Evolutionary conservation across 2,329 filamentous ascomycete species (phyloP), one percentile per base, ranked within the genome.

Genomic region (Fragosphaeria purpurea): DNA sequence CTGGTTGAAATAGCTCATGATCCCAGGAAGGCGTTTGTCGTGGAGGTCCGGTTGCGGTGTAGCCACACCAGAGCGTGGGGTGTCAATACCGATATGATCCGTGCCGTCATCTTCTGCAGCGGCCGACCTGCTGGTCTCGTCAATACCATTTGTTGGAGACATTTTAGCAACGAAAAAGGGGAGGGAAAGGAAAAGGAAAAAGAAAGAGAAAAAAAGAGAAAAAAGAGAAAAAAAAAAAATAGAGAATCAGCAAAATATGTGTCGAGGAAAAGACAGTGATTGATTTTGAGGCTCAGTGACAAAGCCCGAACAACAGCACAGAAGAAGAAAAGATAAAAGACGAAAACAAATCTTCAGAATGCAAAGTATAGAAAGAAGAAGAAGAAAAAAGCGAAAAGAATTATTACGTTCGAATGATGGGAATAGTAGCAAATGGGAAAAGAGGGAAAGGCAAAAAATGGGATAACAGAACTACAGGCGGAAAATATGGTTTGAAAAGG

Each of bases 1-100:
- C 91, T 98, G 93, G 75, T 85, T 86, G 79, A 97, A 95, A 77
- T 93, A 96, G 76, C 85, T 94, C 79, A 93, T 85, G 74, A 97
- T 95, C 67, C 89, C 88, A 60, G 93, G 93, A 65, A 95, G 77
- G 71, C 93, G 86, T 73, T 95, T 96, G 74, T 98, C 93, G 64
- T 86, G 84, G 57, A 86, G 84, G 70, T 97, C 91, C 59, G 93
- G 93, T 63, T 90, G 86, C 59, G 93, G 93, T 56, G 93, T 98
- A 59, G 88, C 86, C 67, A 95, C 81, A 63, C 90, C 89, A 60
- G 90, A 94, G 63, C 89, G 86, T 61, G 89, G 93, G 49, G 87
- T 90, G 61, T 88, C 85, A 67, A 85, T 86, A 65, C 88, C 87
- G 66, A 88, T 85, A 60, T 88, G 83, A 67, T 90, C 85, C 65